Conservation (phyloP, 2,329 filamentous ascomycete species). For the Talaromyces sp. region DNA sequence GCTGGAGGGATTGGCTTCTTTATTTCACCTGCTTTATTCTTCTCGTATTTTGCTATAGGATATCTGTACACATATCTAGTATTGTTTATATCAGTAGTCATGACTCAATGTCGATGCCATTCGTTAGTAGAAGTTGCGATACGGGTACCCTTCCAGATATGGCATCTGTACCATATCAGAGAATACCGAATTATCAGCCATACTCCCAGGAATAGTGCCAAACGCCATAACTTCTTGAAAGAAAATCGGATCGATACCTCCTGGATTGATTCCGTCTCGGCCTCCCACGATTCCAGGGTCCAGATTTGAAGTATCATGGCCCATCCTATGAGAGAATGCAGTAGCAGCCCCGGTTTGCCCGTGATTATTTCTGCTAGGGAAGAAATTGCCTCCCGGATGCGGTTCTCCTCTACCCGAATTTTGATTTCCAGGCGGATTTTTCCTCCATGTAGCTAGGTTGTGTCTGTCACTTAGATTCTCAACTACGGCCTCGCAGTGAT, state of each 20-base stretch:
- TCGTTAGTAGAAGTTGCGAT: constrained; percentile 13
- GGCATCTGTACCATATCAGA: constrained; percentile 16
- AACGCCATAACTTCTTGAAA: constrained; percentile 3
- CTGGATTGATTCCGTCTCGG: neutral
- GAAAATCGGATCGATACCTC: neutral
- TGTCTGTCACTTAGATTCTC: constrained; percentile 21
- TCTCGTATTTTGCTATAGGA: neutral
- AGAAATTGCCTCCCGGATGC: neutral
- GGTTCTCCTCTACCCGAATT: neutral
- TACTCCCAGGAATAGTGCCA: neutral
- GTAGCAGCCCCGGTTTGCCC: neutral
- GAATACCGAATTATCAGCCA: constrained; percentile 6
- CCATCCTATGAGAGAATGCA: neutral
- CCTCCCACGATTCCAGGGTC: neutral
- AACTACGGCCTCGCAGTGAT: constrained; percentile 24
- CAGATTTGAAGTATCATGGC: neutral
- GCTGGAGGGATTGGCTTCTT: neutral
- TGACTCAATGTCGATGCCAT: neutral
- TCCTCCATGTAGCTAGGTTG: constrained; percentile 12
- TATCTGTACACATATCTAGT: neutral
- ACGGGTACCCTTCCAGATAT: constrained; percentile 19
- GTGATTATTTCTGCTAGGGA: neutral
- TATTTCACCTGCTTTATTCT: neutral
- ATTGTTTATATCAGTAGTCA: neutral
- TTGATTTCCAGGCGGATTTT: neutral